Evolutionary conservation across 2,329 filamentous ascomycete species (phyloP), one percentile per base, ranked within the genome.

Genomic region (Xylariaceae sp.): DNA sequence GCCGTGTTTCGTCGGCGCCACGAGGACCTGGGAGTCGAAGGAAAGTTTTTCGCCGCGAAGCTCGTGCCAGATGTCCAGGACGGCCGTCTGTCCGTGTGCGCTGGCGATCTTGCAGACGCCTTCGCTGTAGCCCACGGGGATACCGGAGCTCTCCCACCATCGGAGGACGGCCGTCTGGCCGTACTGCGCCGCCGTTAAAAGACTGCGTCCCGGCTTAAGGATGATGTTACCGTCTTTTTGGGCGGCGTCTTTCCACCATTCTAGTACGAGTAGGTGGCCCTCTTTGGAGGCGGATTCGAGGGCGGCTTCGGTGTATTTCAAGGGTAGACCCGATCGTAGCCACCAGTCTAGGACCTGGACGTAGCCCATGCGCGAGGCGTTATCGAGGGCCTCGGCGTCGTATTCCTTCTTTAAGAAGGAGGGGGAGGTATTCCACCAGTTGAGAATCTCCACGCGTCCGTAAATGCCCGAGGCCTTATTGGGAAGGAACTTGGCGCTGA

Each of bases 291-390:
- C 92, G 69, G 92, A 88, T 74, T 97, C 93, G 15, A 97, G 82
- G 0, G 93, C 90, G 4, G 86, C 82, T 72, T 96, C 91, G 9
- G 89, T 96, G 74, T 94, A 96, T 66, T 90, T 88, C 17, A 97
- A 80, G 1, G 87, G 85, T 1, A 97, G 79, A 0, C 88, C 89
- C 0, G 82, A 84, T 6, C 88, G 90, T 18, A 88, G 82, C 93
- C 93, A 97, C 89, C 91, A 96, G 69, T 96, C 89, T 1, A 97
- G 81, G 0, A 96, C 87, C 64, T 90, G 84, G 11, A 95, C 82
- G 67, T 92, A 94, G 3, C 93, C 92, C 59, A 90, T 88, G 56
- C 88, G 87, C 1, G 90, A 95, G 5, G 93, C 93, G 35, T 89
- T 89, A 70, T 97, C 92, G 30, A 97, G 81, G 9, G 92, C 90